Conservation (phyloP, 805 yeast species). For the Grigorovia humatica region DNA sequence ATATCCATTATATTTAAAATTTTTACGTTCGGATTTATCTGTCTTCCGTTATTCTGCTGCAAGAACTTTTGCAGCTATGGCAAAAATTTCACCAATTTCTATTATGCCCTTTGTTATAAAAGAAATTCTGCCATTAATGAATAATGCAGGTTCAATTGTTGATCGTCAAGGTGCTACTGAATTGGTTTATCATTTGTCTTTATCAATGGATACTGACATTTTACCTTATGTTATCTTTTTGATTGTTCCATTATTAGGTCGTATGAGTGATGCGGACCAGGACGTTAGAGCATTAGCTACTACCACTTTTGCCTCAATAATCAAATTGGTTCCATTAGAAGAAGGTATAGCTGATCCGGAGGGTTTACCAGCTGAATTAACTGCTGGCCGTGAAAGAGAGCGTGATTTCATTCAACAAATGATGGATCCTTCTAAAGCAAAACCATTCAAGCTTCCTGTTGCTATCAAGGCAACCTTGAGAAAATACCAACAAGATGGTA, state of each 20-base stretch:
- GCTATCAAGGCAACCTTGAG: conserved; percentile 86
- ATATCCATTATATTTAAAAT: conserved; percentile 41
- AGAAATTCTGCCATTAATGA: conserved; percentile 65
- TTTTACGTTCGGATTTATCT: conserved; percentile 58
- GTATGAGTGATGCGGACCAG: conserved; percentile 91
- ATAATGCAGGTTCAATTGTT: conserved; percentile 56
- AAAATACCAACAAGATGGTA: conserved; percentile 96
- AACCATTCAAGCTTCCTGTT: conserved; percentile 82
- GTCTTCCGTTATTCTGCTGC: conserved; percentile 88
- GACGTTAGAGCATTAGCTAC: conserved; percentile 89
- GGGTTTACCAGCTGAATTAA: conserved; percentile 73
- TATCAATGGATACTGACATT: conserved; percentile 77
- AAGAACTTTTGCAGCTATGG: conserved; percentile 73
- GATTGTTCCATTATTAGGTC: conserved; percentile 90
- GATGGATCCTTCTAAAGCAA: conserved; percentile 92
- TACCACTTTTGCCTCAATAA: conserved; percentile 91
- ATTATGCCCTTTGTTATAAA: conserved; percentile 77
- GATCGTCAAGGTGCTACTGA: conserved; percentile 93
- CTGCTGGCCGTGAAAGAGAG: conserved; percentile 86
- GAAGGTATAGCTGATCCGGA: conserved; percentile 95
- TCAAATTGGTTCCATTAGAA: conserved; percentile 90
- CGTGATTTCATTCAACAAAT: conserved; percentile 91
- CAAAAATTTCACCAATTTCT: conserved; percentile 54
- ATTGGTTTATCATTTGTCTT: conserved; percentile 74
- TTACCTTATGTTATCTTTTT: conserved; percentile 91